phyloP scores from a whole-genome alignment of 1,284 basidiomycete species.

The Fomitopsis betulina region DNA sequence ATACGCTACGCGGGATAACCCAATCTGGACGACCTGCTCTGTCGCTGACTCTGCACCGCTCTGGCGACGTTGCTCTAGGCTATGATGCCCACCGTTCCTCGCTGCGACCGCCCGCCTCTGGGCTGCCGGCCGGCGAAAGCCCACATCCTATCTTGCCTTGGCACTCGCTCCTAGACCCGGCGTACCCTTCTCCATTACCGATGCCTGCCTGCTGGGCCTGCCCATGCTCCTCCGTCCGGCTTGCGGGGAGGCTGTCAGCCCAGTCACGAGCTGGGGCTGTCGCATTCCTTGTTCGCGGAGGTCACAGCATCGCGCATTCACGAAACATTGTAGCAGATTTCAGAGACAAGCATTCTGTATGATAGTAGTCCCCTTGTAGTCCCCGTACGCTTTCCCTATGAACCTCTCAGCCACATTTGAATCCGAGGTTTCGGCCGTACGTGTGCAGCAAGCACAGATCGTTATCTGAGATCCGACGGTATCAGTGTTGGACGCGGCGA shows the following conservation, averaged over 20 bases:
- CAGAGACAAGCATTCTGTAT: not conserved
- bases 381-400: no score
- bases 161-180: slow-evolving; percentile 17
- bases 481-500: not conserved
- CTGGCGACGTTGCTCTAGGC: slow-evolving; percentile 6
- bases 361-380: not conserved
- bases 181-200: slow-evolving; percentile 14
- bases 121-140: slow-evolving; percentile 13
- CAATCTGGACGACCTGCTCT: not conserved
- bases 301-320: not conserved
- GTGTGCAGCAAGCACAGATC: not conserved
- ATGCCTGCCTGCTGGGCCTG: slow-evolving; percentile 6
- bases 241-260: not conserved
- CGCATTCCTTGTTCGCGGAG: not conserved
- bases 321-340: not conserved
- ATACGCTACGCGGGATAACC: slow-evolving; percentile 61
- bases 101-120: slow-evolving; percentile 8
- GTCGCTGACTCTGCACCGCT: slow-evolving; percentile 13
- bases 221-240: not conserved
- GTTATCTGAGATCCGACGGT: not conserved
- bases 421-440: no score
- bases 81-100: slow-evolving; percentile 15
- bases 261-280: not conserved
- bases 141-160: slow-evolving; percentile 15
- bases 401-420: no score